Conservation (phyloP, 2,329 filamentous ascomycete genomes). For the Curvularia sp. region DNA sequence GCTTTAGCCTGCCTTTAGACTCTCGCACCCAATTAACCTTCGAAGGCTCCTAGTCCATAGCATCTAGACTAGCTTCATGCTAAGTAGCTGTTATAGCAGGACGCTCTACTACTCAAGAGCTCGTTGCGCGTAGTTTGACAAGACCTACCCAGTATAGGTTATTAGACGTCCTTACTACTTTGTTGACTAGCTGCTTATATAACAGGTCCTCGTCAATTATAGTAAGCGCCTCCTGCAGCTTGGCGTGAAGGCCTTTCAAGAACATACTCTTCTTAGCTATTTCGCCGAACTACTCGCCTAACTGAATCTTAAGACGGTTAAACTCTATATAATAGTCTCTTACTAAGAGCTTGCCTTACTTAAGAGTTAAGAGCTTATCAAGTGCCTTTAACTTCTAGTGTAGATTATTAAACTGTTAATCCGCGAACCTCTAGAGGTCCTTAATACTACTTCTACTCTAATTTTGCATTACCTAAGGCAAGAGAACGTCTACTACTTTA, state of each 20-base stretch:
- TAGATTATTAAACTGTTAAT: not conserved
- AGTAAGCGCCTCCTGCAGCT: not conserved
- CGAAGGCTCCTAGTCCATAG: not conserved
- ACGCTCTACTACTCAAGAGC: too few relatives aligned
- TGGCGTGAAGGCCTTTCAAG: not conserved
- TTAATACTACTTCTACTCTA: too few relatives aligned
- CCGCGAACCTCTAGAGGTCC: too few relatives aligned
- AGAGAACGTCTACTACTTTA: too few relatives aligned
- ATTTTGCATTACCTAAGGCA: too few relatives aligned
- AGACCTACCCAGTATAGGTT: not conserved
- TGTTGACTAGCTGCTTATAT: not conserved
- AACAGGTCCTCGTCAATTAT: not conserved
- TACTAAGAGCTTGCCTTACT: too few relatives aligned
- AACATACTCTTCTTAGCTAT: too few relatives aligned
- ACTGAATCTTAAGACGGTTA: too few relatives aligned
- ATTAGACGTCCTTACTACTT: not conserved
- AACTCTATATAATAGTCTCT: too few relatives aligned
- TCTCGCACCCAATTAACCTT: not conserved
- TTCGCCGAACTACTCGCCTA: too few relatives aligned
- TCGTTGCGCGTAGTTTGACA: not conserved
- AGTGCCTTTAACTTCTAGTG: not conserved
- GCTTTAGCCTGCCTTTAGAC: not conserved
- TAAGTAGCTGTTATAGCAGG: not conserved
- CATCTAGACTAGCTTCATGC: not conserved
- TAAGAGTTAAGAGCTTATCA: not conserved